Conservation (phyloP, 1,284 basidiomycete genomes). For the Trametes pubescens region DNA sequence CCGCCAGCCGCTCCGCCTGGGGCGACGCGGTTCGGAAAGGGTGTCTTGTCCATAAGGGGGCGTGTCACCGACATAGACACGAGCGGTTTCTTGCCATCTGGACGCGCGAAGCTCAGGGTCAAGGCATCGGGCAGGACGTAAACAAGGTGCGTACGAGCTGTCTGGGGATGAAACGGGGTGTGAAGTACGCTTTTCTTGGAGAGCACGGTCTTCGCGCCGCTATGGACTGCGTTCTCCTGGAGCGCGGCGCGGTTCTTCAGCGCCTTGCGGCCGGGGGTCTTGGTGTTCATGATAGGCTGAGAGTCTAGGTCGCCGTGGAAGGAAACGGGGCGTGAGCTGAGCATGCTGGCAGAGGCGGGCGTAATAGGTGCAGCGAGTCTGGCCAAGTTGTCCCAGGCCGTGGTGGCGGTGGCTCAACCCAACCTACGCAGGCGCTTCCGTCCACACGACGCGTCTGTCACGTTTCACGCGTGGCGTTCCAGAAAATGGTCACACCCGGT, state of each 20-base stretch:
- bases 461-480: conserved; percentile 3
- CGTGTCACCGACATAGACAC: conserved; percentile 41
- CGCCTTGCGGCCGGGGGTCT: conserved; percentile 59
- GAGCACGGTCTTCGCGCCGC: conserved; percentile 48
- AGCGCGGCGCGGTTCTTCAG: conserved; percentile 49
- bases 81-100: conserved; percentile 36
- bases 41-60: conserved; percentile 65
- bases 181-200: conserved; percentile 53
- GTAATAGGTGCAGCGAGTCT: not conserved
- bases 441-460: conserved; percentile 9
- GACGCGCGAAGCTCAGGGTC: not conserved
- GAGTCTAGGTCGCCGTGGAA: conserved; percentile 38
- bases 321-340: conserved; percentile 53
- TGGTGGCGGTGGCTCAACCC: conserved; percentile 22
- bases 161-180: conserved; percentile 44
- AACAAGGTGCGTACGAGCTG: conserved; percentile 31
- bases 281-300: conserved; percentile 44
- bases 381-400: not conserved
- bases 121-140: not conserved
- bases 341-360: conserved; percentile 44
- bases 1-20: conserved; percentile 32
- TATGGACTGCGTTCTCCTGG: conserved; percentile 60
- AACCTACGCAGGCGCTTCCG: not conserved
- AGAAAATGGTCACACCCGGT: not conserved
- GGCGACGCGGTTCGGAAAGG: conserved; percentile 61